Evolutionary conservation across 2,329 filamentous ascomycete species (phyloP).

Genomic region (Capronia coronata): DNA sequence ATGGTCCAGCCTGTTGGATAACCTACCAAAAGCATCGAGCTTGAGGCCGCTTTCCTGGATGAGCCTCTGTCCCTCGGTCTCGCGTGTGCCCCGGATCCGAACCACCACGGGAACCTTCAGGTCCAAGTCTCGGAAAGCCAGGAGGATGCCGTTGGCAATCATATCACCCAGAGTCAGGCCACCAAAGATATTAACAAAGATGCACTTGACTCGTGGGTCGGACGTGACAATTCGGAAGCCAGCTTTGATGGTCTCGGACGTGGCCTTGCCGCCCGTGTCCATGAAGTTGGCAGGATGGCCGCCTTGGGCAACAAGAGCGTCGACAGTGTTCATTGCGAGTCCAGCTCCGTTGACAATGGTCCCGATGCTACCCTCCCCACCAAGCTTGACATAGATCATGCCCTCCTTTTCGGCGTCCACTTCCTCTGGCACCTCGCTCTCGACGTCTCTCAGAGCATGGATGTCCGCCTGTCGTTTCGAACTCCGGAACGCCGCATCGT

Average conservation of each 20-base stretch:
- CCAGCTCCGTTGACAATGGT: conserved; percentile 80
- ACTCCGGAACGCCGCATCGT: conserved; percentile 62
- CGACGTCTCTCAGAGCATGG: conserved; percentile 50
- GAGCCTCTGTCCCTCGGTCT: conserved; percentile 62
- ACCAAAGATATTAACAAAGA: conserved; percentile 67
- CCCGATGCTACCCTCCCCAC: conserved; percentile 58
- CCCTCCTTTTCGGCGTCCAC: conserved; percentile 60
- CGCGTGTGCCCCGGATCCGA: conserved; percentile 67
- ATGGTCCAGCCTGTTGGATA: conserved; percentile 35
- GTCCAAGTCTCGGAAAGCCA: conserved; percentile 64
- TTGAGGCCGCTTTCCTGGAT: conserved; percentile 62
- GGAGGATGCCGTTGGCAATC: conserved; percentile 68
- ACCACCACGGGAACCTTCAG: conserved; percentile 70
- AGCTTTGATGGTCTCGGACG: conserved; percentile 68
- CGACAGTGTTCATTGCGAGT: conserved; percentile 84
- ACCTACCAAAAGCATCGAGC: conserved; percentile 66
- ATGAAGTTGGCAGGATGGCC: conserved; percentile 75
- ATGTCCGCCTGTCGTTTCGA: conserved; percentile 56
- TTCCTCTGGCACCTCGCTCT: conserved; percentile 50
- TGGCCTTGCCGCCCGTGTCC: conserved; percentile 85
- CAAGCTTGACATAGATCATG: conserved; percentile 68
- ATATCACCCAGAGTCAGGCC: conserved; percentile 69
- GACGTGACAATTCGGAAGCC: conserved; percentile 67
- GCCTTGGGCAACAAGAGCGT: conserved; percentile 63
- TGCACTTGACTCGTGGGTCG: conserved; percentile 64